Percentiles rank a stretch among this genome's conserved stretches.
These are phyloP conservation scores for Choiromyces venosus DNA, from an alignment of 495 filamentous ascomycete species.

Conservation along the genomic window DNA sequence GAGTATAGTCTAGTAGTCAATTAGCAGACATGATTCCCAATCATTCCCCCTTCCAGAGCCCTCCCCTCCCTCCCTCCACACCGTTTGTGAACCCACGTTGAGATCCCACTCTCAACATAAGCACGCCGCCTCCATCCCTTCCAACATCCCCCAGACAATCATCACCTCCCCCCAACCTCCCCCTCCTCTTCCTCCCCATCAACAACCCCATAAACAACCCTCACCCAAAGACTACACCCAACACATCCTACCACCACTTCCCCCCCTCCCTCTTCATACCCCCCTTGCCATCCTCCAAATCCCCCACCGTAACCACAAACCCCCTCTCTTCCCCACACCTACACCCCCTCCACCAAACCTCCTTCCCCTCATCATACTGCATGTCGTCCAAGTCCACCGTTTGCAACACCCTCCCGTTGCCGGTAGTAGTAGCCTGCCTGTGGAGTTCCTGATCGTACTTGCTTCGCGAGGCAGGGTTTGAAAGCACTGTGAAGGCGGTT, in stretches of 20 bases:
- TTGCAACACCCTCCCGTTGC: constrained; percentile 54
- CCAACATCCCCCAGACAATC: not conserved
- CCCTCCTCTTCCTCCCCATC: constrained; percentile 46
- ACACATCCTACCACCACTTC: constrained; percentile 71
- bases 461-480: constrained; percentile 51
- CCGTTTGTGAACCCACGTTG: not conserved
- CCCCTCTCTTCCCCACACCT: constrained; percentile 74
- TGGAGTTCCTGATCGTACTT: constrained; percentile 59
- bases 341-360: constrained; percentile 67
- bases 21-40: no score
- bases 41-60: no score
- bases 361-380: constrained; percentile 49
- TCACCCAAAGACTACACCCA: constrained; percentile 77
- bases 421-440: not conserved
- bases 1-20: no score
- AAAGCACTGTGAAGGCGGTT: constrained; percentile 65
- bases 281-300: constrained; percentile 59
- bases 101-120: not conserved
- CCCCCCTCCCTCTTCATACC: constrained; percentile 50
- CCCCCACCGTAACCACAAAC: constrained; percentile 62
- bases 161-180: not conserved
- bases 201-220: constrained; percentile 63
- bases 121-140: not conserved
- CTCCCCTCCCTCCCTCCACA: no score
- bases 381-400: constrained; percentile 80